Conservation (phyloP, 495 filamentous ascomycete species). For the Aspergillus ostianus region DNA sequence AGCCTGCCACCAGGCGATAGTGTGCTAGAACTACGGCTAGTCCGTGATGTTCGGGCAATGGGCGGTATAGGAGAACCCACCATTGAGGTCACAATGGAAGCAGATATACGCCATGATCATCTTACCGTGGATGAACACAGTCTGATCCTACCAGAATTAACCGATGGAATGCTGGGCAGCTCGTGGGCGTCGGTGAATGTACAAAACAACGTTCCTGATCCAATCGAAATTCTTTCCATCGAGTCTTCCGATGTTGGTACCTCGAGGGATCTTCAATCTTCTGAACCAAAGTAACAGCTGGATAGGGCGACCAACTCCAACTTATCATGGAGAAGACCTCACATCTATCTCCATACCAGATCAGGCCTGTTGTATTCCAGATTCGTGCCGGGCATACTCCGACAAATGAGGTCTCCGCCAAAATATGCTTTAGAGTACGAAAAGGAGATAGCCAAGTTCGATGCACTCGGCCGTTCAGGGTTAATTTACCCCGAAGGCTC, state of each 20-base stretch:
- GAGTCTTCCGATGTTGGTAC: slow-evolving; percentile 17
- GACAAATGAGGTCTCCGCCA: not conserved
- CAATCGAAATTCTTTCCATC: slow-evolving; percentile 33
- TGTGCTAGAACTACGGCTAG: slow-evolving; percentile 50
- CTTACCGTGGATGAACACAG: slow-evolving; percentile 33
- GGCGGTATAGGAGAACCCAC: slow-evolving; percentile 45
- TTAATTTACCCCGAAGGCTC: slow-evolving; percentile 18
- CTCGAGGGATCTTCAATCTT: not conserved
- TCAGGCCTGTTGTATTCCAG: not conserved
- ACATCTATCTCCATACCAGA: not conserved
- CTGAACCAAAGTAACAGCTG: slow-evolving; percentile 1
- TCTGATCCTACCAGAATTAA: slow-evolving; percentile 48
- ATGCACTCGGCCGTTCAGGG: slow-evolving; percentile 10
- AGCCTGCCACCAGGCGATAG: slow-evolving; percentile 48
- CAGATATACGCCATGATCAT: slow-evolving; percentile 22
- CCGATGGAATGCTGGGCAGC: slow-evolving; percentile 43
- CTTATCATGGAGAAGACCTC: not conserved
- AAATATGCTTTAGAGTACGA: not conserved
- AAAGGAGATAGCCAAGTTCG: not conserved
- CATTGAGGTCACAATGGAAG: slow-evolving; percentile 36
- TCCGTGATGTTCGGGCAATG: slow-evolving; percentile 54
- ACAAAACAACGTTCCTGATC: slow-evolving; percentile 41
- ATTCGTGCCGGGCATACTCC: not conserved
- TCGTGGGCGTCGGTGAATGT: slow-evolving; percentile 46
- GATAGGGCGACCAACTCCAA: not conserved